Percentiles rank a stretch among this genome's conserved stretches.
phyloP scores from a whole-genome alignment of 768 basidiomycete species.

The Russula sp. region DNA sequence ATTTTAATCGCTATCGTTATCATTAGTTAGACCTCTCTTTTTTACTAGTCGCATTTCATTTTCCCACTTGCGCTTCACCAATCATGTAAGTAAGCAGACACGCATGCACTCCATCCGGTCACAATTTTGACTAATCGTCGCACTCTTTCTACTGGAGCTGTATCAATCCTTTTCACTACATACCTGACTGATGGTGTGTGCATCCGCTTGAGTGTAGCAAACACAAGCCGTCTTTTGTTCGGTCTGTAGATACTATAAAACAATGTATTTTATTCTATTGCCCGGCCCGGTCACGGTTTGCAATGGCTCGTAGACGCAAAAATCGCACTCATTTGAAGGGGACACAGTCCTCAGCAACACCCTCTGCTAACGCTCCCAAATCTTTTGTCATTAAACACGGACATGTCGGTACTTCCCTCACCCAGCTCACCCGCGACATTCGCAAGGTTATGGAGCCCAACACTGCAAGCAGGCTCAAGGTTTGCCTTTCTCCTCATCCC shows the following conservation, averaged over 20 bases:
- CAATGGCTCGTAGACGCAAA: slow-evolving; percentile 72
- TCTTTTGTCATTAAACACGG: slow-evolving; percentile 98
- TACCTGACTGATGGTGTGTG: slow-evolving; percentile 17
- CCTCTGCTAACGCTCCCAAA: slow-evolving; percentile 53
- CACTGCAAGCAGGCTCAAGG: slow-evolving; percentile 87
- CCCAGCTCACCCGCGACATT: slow-evolving; percentile 88
- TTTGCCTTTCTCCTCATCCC: slow-evolving; percentile 32
- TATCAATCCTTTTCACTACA: slow-evolving; percentile 17
- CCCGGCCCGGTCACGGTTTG: not conserved
- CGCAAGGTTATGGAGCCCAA: slow-evolving; percentile 98
- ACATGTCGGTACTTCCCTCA: slow-evolving; percentile 78
- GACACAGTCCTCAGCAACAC: slow-evolving; percentile 29
- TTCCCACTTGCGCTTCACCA: not conserved
- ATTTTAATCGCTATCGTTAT: slow-evolving; percentile 42
- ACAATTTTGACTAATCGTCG: slow-evolving; percentile 13
- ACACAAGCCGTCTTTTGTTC: not conserved
- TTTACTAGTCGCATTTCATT: not conserved
- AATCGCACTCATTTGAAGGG: slow-evolving; percentile 78
- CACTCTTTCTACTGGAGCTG: slow-evolving; percentile 12
- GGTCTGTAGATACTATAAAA: not conserved
- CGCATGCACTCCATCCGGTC: slow-evolving; percentile 1
- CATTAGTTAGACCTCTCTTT: not conserved
- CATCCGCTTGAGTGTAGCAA: slow-evolving; percentile 17
- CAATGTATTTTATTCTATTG: slow-evolving; percentile 11
- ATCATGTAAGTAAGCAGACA: not conserved